Conservation (phyloP, 2,329 filamentous ascomycete species). For the Aspergillus ochraceus region DNA sequence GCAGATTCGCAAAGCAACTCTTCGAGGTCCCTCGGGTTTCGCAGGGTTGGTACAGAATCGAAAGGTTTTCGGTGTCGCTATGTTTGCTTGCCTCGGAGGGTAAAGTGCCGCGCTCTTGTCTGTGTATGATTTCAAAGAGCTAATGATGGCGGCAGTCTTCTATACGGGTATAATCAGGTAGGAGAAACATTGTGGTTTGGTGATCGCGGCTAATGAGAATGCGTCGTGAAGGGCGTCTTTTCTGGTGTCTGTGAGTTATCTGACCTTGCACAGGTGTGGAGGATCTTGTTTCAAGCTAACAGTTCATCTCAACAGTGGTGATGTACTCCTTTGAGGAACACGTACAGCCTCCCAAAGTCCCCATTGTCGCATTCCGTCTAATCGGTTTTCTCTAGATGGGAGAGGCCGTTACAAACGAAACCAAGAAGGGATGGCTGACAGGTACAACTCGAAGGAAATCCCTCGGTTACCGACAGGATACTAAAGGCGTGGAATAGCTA, state of each 20-base stretch:
- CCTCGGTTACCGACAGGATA: not conserved
- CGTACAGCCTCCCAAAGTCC: not conserved
- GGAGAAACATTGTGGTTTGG: not conserved
- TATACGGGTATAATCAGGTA: conserved; percentile 32
- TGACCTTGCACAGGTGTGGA: not conserved
- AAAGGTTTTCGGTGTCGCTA: conserved; percentile 60
- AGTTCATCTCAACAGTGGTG: conserved; percentile 7
- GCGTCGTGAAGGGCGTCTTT: conserved; percentile 18
- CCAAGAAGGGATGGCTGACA: conserved; percentile 29
- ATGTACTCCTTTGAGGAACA: conserved; percentile 13
- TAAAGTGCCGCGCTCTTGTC: not conserved
- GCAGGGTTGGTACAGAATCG: conserved; percentile 59
- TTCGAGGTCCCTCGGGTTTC: conserved; percentile 56
- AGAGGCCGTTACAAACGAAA: conserved; percentile 20
- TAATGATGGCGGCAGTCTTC: conserved; percentile 53
- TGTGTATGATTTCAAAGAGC: not conserved
- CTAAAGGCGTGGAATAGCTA: conserved; percentile 48
- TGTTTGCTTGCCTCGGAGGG: conserved; percentile 64
- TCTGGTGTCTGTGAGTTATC: conserved; percentile 14
- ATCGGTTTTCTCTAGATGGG: conserved; percentile 19
- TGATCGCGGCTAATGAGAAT: not conserved
- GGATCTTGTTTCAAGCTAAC: not conserved
- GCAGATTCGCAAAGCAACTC: conserved; percentile 51
- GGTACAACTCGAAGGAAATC: not conserved
- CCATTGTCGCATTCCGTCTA: not conserved